A percentile compares a stretch with the other conserved stretches of the same genome.
phyloP scores from a whole-genome alignment of 768 basidiomycete species.

The Wakefieldia striispora region DNA sequence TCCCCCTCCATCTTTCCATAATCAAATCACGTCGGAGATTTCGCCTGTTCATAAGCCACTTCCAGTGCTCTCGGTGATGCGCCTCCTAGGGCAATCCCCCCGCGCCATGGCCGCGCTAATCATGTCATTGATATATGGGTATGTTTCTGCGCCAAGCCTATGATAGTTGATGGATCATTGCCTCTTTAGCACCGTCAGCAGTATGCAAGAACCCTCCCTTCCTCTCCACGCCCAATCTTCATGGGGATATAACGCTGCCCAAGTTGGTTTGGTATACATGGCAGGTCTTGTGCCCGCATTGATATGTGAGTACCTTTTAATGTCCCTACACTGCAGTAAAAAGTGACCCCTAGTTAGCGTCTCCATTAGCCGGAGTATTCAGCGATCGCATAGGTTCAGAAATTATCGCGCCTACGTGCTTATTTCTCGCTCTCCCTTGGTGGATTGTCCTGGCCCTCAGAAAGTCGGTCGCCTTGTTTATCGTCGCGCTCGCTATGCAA shows the following conservation, averaged over 20 bases:
- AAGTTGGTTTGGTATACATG: slow-evolving; percentile 66
- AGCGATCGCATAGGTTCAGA: slow-evolving; percentile 57
- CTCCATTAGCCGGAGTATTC: slow-evolving; percentile 56
- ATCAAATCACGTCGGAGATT: slow-evolving; percentile 3
- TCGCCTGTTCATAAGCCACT: slow-evolving; percentile 24
- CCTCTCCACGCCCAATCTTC: slow-evolving; percentile 51
- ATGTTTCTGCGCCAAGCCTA: slow-evolving; percentile 12
- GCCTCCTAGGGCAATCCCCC: slow-evolving; percentile 41
- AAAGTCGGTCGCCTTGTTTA: slow-evolving; percentile 45
- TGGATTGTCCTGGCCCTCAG: slow-evolving; percentile 54
- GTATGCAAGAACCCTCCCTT: slow-evolving; percentile 53
- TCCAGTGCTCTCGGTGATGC: slow-evolving; percentile 42
- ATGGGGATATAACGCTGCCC: slow-evolving; percentile 47
- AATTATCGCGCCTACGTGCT: slow-evolving; percentile 47
- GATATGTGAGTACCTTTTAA: slow-evolving; percentile 47
- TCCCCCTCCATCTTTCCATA: not conserved
- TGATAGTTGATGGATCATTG: not conserved
- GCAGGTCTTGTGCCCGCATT: slow-evolving; percentile 63
- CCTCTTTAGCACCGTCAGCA: slow-evolving; percentile 42
- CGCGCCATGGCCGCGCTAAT: slow-evolving; percentile 47
- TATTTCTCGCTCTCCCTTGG: slow-evolving; percentile 62
- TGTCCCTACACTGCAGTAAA: not conserved
- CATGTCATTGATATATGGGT: slow-evolving; percentile 56
- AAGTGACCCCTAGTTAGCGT: slow-evolving; percentile 38
- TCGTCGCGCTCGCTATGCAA: slow-evolving; percentile 45